Conservation (phyloP, 2,329 filamentous ascomycete genomes). For the Ceratocystis lukuohia region DNA sequence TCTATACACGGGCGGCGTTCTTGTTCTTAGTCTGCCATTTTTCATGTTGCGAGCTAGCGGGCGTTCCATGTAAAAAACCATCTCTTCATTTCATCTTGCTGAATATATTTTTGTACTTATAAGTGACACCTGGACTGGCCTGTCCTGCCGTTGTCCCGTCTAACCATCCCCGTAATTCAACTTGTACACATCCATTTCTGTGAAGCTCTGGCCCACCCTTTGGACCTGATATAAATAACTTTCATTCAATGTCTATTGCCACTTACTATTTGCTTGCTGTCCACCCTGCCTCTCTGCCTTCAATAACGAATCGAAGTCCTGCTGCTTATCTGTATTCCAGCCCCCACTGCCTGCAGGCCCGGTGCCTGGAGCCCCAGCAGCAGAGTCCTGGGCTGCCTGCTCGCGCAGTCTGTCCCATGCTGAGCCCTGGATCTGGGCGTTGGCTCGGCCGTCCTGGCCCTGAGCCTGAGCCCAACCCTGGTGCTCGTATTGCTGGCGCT, state of each 20-base stretch:
- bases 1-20: too few relatives aligned
- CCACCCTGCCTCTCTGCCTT: conserved; percentile 31
- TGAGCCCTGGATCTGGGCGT: conserved; percentile 2
- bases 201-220: not conserved
- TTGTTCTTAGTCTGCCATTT: too few relatives aligned
- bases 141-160: not conserved
- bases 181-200: too few relatives aligned
- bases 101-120: conserved; percentile 10
- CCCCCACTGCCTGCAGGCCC: not conserved
- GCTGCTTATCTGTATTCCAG: conserved; percentile 25
- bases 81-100: not conserved
- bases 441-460: not conserved
- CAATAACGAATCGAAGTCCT: conserved; percentile 37
- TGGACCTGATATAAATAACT: too few relatives aligned
- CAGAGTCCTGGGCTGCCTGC: not conserved
- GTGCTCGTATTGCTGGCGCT: conserved; percentile 2
- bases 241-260: conserved; percentile 20
- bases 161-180: not conserved
- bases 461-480: not conserved
- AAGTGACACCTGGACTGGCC: not conserved
- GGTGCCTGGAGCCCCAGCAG: not conserved
- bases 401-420: conserved; percentile 17
- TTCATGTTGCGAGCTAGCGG: not conserved
- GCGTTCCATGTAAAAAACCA: not conserved
- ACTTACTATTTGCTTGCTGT: conserved; percentile 29